A percentile compares a stretch with the other conserved stretches of the same genome.
Evolutionary conservation across 495 filamentous ascomycete species (phyloP).

Genomic region (Talaromyces proteolyticus): DNA sequence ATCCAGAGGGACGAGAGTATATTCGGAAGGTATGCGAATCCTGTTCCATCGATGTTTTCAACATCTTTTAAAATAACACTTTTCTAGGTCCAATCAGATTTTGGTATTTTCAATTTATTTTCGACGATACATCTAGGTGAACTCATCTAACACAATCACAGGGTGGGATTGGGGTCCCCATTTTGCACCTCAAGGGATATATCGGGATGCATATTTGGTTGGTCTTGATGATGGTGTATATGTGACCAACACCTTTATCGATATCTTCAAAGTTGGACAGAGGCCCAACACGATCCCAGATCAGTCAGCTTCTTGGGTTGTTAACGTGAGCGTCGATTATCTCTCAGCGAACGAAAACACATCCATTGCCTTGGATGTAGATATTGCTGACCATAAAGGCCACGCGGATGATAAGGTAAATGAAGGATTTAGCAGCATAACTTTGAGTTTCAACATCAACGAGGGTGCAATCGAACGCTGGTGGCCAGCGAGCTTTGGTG

Average conservation of each 20-base stretch:
- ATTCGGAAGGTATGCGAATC: not conserved
- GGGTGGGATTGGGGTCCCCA: slow-evolving; percentile 53
- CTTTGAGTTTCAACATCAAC: slow-evolving; percentile 27
- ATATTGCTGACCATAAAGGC: slow-evolving; percentile 29
- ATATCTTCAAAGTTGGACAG: slow-evolving; percentile 46
- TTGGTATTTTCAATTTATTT: not conserved
- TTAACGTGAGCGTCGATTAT: slow-evolving; percentile 51
- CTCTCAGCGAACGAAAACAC: slow-evolving; percentile 31
- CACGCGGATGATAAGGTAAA: slow-evolving; percentile 29
- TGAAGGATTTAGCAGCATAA: slow-evolving; percentile 30
- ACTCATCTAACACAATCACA: slow-evolving; percentile 49
- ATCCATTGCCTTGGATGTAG: slow-evolving; percentile 32
- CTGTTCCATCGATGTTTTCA: not conserved
- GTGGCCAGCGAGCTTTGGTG: slow-evolving; percentile 44
- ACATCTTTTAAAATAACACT: slow-evolving; percentile 10
- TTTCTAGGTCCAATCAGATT: slow-evolving; percentile 28
- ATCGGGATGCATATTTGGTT: slow-evolving; percentile 43
- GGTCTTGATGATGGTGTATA: slow-evolving; percentile 32
- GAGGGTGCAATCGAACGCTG: slow-evolving; percentile 30
- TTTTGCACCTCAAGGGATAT: slow-evolving; percentile 45
- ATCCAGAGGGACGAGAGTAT: not conserved
- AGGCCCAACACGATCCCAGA: slow-evolving; percentile 41
- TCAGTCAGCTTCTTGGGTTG: slow-evolving; percentile 44
- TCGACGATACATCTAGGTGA: slow-evolving; percentile 23
- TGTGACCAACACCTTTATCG: slow-evolving; percentile 41